Base-by-base conservation (phyloP, 208 protist species). In the Crithidia brevicula region DNA sequence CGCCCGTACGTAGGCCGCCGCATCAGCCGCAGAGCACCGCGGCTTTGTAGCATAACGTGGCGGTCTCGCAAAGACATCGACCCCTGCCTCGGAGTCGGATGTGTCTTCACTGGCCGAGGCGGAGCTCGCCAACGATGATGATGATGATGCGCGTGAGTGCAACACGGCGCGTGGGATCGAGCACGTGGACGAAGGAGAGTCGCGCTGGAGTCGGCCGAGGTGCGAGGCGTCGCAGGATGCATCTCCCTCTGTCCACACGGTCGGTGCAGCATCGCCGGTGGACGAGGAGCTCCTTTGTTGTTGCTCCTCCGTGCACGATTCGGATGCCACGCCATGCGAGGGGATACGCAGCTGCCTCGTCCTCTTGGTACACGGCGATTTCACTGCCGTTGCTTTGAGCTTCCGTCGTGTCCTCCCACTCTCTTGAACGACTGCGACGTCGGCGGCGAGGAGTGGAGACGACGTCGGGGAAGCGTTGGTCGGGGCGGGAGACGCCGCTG, bases 381-480 rank as follows among this genome's bases (percentile, higher is more conserved):
- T 40, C 36, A 13, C 15, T 40, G 36, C 36, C 36, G 36, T 40
- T 1, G 36, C 36, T 13, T 40, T 40, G 10, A 40, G 36, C 36
- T 40, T 7, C 15, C 36, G 36, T 13, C 36, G 36, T 47, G 13
- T 47, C 20, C 18, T 47, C 42, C 18, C 42, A 13, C 9, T 7
- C 3, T 9, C 42, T 20, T n/a, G 18, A 6, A 9, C 18, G 8
- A 7, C 8, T 18, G 16, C 18, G 42, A 9, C 0, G 42, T 47
- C 7, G 38, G 30, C 20, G 46, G 23, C 33, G 27, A 30, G 25
- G 31, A 16, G 3, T 57, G 42, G 18, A 46, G 20, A 18, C 30
- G 45, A 1, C 49, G 45, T 10, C 45, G 49, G 13, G 34, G 61
- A 67, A 13, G 36, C 36, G 36, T n/a, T n/a, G n/a, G n/a, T n/a